Percentiles rank a stretch among this genome's conserved stretches.
Conservation (phyloP, 768 basidiomycete species). For the Rhodocollybia butyracea region DNA sequence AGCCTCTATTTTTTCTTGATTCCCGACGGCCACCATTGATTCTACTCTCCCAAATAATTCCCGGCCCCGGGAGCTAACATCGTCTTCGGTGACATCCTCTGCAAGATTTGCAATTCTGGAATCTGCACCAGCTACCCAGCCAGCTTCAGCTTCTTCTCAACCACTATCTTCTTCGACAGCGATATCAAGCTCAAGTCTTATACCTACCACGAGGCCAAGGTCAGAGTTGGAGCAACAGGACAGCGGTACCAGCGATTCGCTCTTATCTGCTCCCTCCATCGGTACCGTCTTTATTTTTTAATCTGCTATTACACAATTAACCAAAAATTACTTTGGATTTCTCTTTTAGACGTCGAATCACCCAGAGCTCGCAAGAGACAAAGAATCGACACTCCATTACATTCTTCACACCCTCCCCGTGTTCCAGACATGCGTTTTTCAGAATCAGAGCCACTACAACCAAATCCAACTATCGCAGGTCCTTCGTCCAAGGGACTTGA, state of each 20-base stretch:
- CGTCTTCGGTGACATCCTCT: constrained; percentile 34
- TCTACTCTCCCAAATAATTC: constrained; percentile 53
- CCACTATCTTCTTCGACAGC: constrained; percentile 23
- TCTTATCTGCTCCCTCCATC: constrained; percentile 25
- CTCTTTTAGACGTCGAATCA: constrained; percentile 43
- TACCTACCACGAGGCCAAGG: constrained; percentile 65
- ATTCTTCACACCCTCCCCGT: constrained; percentile 16
- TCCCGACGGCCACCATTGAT: constrained; percentile 55
- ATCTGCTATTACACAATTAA: constrained; percentile 1
- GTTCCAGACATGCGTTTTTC: constrained; percentile 48
- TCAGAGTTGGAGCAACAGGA: constrained; percentile 20
- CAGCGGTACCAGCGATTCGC: constrained; percentile 15
- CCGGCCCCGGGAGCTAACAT: constrained; percentile 46
- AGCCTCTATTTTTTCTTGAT: background rate
- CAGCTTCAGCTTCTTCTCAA: constrained; percentile 25
- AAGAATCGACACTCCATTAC: constrained; percentile 46
- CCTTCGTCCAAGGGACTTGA: constrained; percentile 44
- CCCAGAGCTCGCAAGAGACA: constrained; percentile 68
- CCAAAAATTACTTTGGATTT: background rate
- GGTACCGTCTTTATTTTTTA: constrained; percentile 27
- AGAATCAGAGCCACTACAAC: constrained; percentile 33
- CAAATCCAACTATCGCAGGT: constrained; percentile 32
- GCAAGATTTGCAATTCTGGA: constrained; percentile 42
- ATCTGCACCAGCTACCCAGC: constrained; percentile 27
- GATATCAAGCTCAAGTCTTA: constrained; percentile 37